Conservation (phyloP, 495 filamentous ascomycete genomes). For the Aspergillus affinis region DNA sequence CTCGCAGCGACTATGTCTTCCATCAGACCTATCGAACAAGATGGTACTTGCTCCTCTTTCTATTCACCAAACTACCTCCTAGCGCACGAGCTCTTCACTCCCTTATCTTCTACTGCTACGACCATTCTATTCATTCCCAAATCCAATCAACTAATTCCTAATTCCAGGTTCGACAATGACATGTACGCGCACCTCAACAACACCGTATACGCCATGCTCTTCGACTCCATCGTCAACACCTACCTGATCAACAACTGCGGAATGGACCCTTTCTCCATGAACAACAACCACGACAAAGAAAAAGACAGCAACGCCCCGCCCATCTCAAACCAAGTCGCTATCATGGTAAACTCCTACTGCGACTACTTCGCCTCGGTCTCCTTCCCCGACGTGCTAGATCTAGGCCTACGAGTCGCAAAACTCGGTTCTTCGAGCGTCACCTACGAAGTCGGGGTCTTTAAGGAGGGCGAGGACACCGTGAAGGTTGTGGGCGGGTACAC, state of each 20-base stretch:
- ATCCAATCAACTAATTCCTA: neutral
- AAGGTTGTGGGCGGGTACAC: conserved; percentile 84
- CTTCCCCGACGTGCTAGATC: conserved; percentile 79
- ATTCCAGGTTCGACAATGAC: conserved; percentile 82
- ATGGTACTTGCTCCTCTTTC: no score
- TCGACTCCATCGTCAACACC: conserved; percentile 86
- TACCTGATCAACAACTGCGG: conserved; percentile 82
- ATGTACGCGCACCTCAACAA: conserved; percentile 93
- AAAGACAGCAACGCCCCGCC: neutral
- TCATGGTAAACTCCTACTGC: conserved; percentile 80
- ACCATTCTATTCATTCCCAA: neutral
- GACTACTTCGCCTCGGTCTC: conserved; percentile 83
- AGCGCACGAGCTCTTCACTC: neutral
- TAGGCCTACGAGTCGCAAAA: conserved; percentile 79
- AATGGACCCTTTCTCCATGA: conserved; percentile 62
- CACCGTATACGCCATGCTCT: conserved; percentile 75
- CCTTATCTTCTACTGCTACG: neutral
- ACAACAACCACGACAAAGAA: conserved; percentile 19
- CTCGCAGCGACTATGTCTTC: conserved; percentile 72
- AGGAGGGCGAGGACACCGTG: conserved; percentile 68
- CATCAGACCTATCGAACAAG: conserved; percentile 81
- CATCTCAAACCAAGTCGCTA: conserved; percentile 57
- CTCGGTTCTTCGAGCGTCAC: conserved; percentile 86
- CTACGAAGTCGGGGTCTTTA: conserved; percentile 89
- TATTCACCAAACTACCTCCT: no score